Evolutionary conservation across 1,284 basidiomycete genomes (phyloP), one percentile per base, ranked within the genome.

Genomic region (Cutaneotrichosporon mucoides): DNA sequence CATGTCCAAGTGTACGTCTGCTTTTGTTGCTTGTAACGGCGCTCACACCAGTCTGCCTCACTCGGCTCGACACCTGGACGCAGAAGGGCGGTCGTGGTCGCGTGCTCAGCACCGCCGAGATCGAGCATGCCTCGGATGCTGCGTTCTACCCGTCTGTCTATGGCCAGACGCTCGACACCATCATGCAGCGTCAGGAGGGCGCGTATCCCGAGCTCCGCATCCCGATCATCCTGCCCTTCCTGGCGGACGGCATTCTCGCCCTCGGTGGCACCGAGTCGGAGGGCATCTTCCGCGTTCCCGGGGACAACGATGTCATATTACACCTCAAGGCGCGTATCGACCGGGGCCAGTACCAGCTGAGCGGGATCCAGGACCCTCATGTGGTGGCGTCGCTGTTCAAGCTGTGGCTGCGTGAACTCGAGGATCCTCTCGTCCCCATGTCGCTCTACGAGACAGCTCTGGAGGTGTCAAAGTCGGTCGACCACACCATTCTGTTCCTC

Each of bases 141-240:
- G 92, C 92, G 2, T 96, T 95, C 79, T 89, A 92, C 67, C 91
- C 92, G 0, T 92, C 89, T 1, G 92, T 90, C 0, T 96, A 95
- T 70, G 91, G 91, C 47, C 90, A 93, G 79, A 87, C 88, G 0
- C 81, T 96, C 8, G 87, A 89, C 64, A 86, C 86, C 16, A 87
- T 91, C 63, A 88, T 90, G 79, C 83, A 88, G 53, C 79, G 92
- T 10, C 92, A 95, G 76, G 85, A 86, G 68, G 84, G 88, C 44
- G 89, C 86, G 45, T 93, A 94, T 68, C 89, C 90, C 2, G 82
- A 85, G 55, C 85, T 88, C 65, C 88, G 87, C 75, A 86, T 94
- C 6, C 92, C 92, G 11, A 90, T 93, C 74, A 88, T 95, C 68
- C 84, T 95, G 4, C 89, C 91, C 15, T 95, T 95, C 82, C 85